Percentiles rank a stretch among this genome's conserved stretches.
phyloP scores from a whole-genome alignment of 2,329 filamentous ascomycete species.

The Scytalidium lignicola region DNA sequence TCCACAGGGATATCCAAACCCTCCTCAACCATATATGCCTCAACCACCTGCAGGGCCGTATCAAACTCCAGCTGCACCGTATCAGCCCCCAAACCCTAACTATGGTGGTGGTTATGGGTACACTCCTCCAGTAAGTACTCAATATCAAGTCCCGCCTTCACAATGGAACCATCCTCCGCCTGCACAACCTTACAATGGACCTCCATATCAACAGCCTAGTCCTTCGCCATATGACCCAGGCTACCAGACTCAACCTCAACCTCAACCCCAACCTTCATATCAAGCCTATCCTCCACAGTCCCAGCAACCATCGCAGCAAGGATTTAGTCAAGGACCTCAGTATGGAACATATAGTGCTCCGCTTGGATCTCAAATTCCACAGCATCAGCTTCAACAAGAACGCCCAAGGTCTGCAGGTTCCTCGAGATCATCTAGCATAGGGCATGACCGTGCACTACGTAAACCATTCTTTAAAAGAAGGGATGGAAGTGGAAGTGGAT shows the following conservation, averaged over 20 bases:
- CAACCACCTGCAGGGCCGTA: constrained; percentile 13
- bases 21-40: constrained; percentile 14
- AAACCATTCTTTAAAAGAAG: not conserved
- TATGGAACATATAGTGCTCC: not conserved
- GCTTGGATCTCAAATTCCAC: not conserved
- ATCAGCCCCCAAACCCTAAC: constrained; percentile 10
- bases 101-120: constrained; percentile 10
- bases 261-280: constrained; percentile 1
- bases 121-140: not conserved
- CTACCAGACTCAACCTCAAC: constrained; percentile 7
- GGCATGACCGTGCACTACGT: not conserved
- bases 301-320: constrained; percentile 5
- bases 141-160: constrained; percentile 1
- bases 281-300: constrained; percentile 3
- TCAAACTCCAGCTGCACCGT: constrained; percentile 12
- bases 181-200: constrained; percentile 2
- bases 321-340: not conserved
- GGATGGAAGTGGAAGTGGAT: not conserved
- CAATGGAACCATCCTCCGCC: constrained; percentile 2
- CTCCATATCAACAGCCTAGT: constrained; percentile 6
- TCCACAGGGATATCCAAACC: constrained; percentile 9
- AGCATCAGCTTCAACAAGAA: constrained; percentile 1
- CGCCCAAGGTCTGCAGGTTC: not conserved
- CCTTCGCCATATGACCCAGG: constrained; percentile 9
- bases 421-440: not conserved